Conservation (phyloP, 78 protist genomes). For the Polysphondylium violaceum region DNA sequence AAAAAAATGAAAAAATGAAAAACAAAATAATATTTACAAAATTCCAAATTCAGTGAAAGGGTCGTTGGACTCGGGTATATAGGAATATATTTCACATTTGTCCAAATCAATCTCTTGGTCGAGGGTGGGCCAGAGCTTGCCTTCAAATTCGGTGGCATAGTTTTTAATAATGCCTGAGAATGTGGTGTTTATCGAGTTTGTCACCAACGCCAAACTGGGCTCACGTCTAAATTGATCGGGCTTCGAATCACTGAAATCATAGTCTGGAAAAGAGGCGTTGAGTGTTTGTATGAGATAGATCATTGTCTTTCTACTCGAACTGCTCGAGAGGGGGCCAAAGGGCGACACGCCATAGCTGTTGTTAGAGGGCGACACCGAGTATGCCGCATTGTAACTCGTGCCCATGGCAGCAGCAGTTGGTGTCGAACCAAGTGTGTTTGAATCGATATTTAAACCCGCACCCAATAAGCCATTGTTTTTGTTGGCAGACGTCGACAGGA, state of each 20-base stretch:
- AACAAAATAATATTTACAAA: no score
- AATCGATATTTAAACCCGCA: background rate
- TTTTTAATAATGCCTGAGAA: conserved; percentile 5
- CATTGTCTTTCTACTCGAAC: conserved; percentile 72
- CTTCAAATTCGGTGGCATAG: conserved; percentile 27
- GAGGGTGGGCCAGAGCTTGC: conserved; percentile 54
- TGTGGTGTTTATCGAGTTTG: conserved; percentile 38
- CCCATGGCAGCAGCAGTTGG: background rate
- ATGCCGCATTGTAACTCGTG: background rate
- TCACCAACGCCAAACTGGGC: conserved; percentile 24
- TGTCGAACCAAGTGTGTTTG: background rate
- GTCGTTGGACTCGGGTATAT: conserved; percentile 60
- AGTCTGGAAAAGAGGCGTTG: conserved; percentile 75
- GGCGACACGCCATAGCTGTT: conserved; percentile 14
- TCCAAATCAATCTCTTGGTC: conserved; percentile 39
- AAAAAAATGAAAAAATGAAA: no score
- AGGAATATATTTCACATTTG: conserved; percentile 72
- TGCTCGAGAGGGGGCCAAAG: conserved; percentile 59
- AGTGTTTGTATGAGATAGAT: conserved; percentile 54
- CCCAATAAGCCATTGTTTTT: background rate
- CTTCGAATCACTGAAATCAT: conserved; percentile 62
- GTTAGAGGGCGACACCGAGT: conserved; percentile 3
- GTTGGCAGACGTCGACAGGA: background rate
- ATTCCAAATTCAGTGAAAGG: conserved; percentile 79
- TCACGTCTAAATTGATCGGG: conserved; percentile 71